Evolutionary conservation across 1,139 yeast genomes (phyloP), one percentile per base, ranked within the genome.

Genomic region (Wickerhamomyces sp.): DNA sequence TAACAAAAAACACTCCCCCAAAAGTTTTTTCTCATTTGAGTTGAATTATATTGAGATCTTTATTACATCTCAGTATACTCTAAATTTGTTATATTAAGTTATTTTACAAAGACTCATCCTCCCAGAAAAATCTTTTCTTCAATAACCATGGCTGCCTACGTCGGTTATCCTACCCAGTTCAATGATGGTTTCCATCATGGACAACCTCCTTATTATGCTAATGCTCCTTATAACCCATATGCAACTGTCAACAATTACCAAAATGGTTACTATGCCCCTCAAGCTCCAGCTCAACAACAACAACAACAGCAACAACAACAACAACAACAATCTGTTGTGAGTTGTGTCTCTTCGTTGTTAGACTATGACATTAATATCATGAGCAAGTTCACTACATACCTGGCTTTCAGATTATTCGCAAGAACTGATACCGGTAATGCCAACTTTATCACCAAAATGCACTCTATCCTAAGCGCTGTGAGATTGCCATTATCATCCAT

Each of bases 401-500:
- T 85, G 62, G 72, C 84, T 10, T 79, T 76, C 34, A 51, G 48
- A 39, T 44, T 52, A 29, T 48, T 53, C 33, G 51, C 48, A 42
- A 57, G 75, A 52, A 64, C 60, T 45, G 81, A 85, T 18, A 59
- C 78, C 33, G 80, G 84, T 16, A 60, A 77, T 38, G 65, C 67
- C 27, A 72, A 76, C 32, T 83, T 85, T 59, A 77, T 73, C 55
- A 69, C 70, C 47, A 77, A 79, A 49, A 67, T 87, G 19, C 70
- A 72, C 40, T 77, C 84, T 28, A 92, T 90, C 6, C 68, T 92
- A 43, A 74, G 81, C 47, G 95, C 97, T n/a, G 92, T 97, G 6
- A 74, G 97, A 50, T 70, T 92, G 49, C 95, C 97, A 25, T 77
- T 80, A 49, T 76, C 89, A 7, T 85, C 97, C 21, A 74, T 92